These are phyloP conservation scores for Solanum commersonii DNA, from an alignment of 257 asterid genomes.

Conservation along the genomic window DNA sequence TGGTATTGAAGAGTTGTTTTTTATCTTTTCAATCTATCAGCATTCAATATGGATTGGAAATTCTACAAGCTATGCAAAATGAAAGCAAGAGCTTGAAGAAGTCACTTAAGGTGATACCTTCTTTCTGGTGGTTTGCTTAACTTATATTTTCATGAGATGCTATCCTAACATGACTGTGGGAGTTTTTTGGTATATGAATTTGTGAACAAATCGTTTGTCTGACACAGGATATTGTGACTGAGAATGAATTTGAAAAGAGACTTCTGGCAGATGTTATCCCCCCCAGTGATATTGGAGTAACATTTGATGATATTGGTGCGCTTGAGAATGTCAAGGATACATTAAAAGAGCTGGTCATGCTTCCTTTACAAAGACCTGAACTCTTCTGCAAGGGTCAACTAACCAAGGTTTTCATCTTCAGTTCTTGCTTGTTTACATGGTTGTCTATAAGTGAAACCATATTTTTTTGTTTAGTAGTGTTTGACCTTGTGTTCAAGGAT, in stretches of 20 bases:
- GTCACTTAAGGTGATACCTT: slow-evolving; percentile 59
- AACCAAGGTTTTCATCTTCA: slow-evolving; percentile 41
- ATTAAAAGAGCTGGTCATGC: slow-evolving; percentile 87
- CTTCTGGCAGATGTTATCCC: slow-evolving; percentile 76
- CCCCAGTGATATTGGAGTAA: slow-evolving; percentile 75
- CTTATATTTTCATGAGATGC: not conserved
- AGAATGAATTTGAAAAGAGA: slow-evolving; percentile 83
- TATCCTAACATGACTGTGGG: not conserved
- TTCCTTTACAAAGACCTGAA: slow-evolving; percentile 85
- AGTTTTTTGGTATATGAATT: not conserved
- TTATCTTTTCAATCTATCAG: slow-evolving; percentile 28
- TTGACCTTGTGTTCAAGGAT: not conserved
- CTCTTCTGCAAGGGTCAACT: slow-evolving; percentile 87
- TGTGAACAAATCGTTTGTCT: slow-evolving; percentile 4
- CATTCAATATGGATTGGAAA: slow-evolving; percentile 58
- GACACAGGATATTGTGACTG: slow-evolving; percentile 69
- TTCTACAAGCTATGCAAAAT: slow-evolving; percentile 50
- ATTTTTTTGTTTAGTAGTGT: not conserved
- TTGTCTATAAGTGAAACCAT: not conserved
- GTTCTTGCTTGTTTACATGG: not conserved
- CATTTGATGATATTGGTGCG: slow-evolving; percentile 94
- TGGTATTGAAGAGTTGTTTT: not conserved
- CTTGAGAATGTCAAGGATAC: slow-evolving; percentile 85
- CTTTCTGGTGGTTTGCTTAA: not conserved
- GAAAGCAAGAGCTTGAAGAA: slow-evolving; percentile 70